Conservation (phyloP, 2,329 filamentous ascomycete genomes). For the Ophiostoma piceae region DNA sequence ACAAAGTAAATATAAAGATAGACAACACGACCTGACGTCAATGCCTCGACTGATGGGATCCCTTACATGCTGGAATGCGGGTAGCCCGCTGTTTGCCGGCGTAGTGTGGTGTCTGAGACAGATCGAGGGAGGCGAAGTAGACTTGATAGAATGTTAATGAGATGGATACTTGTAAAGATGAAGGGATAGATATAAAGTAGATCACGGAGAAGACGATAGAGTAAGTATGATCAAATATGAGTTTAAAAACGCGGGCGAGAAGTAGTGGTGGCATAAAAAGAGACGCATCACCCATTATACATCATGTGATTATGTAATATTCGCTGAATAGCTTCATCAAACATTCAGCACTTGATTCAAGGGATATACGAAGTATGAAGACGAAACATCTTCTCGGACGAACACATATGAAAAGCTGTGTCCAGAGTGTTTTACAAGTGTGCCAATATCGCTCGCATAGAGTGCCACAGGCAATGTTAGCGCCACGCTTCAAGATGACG, state of each 20-base stretch:
- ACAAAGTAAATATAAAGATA: neutral
- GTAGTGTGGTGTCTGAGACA: neutral
- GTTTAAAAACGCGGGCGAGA: neutral
- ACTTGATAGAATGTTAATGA: neutral
- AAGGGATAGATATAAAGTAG: neutral
- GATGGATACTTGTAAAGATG: neutral
- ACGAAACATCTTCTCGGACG: no score
- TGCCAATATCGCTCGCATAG: no score
- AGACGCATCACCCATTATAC: no score
- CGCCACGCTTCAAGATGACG: neutral
- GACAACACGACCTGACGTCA: neutral
- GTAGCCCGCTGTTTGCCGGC: slow-evolving; percentile 12
- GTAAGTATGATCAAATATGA: neutral
- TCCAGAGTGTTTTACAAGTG: no score
- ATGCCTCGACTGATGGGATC: neutral
- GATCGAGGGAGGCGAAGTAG: neutral
- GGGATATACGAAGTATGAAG: no score
- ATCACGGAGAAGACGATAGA: no score
- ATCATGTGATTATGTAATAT: no score
- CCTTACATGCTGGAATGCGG: slow-evolving; percentile 12
- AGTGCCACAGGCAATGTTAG: no score
- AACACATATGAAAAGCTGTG: no score
- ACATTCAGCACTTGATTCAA: no score
- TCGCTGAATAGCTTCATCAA: no score
- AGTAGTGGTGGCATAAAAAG: neutral